A percentile compares a stretch with the other conserved stretches of the same genome.
Evolutionary conservation across 495 filamentous ascomycete species (phyloP).

Genomic region (Durotheca rogersii): DNA sequence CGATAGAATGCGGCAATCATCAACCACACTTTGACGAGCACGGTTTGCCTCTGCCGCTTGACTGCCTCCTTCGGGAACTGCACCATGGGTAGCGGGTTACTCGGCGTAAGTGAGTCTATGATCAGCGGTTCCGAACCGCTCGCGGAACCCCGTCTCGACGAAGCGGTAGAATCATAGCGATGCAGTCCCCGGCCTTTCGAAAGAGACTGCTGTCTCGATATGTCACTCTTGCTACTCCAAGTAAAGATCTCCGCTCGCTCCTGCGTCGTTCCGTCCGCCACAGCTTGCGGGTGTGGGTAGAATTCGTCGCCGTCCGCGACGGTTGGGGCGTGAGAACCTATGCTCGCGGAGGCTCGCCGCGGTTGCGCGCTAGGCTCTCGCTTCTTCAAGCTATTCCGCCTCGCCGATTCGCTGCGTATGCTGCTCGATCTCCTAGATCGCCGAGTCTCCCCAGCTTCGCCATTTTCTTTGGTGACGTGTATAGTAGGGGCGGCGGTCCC

Average conservation of each 20-base stretch:
- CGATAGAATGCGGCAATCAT: conserved; percentile 86
- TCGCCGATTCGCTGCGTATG: conserved; percentile 44
- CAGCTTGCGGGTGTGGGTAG: conserved; percentile 43
- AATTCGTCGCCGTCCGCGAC: conserved; percentile 42
- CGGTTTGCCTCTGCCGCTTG: conserved; percentile 58
- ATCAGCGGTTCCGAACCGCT: conserved; percentile 23
- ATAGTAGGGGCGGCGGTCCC: conserved; percentile 32
- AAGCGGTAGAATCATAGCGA: conserved; percentile 35
- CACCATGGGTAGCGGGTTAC: conserved; percentile 46
- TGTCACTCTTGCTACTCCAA: conserved; percentile 32
- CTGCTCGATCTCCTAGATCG: conserved; percentile 39
- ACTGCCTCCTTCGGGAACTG: conserved; percentile 52
- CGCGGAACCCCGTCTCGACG: conserved; percentile 27
- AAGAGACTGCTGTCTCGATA: conserved; percentile 30
- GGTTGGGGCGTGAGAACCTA: conserved; percentile 33
- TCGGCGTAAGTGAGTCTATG: conserved; percentile 28
- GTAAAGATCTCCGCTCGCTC: conserved; percentile 40
- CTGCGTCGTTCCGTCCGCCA: conserved; percentile 31
- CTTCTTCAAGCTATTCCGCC: conserved; percentile 48
- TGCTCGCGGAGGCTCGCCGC: conserved; percentile 37
- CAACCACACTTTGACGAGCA: conserved; percentile 83
- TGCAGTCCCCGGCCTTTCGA: conserved; percentile 34
- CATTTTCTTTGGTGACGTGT: conserved; percentile 44
- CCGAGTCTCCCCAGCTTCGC: conserved; percentile 33
- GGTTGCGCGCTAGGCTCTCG: conserved; percentile 45